Evolutionary conservation across 148 eudicot genomes (phyloP).

Genomic region (Rhododendron henanense): DNA sequence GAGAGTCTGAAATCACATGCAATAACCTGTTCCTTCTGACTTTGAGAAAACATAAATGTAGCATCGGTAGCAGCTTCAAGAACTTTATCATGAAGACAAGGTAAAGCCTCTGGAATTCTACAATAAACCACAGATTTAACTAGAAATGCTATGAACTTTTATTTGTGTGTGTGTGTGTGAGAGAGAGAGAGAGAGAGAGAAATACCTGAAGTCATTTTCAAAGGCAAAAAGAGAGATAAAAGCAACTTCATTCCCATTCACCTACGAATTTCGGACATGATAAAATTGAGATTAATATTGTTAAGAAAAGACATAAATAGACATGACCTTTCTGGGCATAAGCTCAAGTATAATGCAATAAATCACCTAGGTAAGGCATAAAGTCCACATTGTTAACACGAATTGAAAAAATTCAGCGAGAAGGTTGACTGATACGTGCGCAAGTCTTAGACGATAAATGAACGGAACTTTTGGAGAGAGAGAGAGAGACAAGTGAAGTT

Average conservation of each 20-base stretch:
- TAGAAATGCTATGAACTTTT: neutral
- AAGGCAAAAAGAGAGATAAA: slow-evolving; percentile 67
- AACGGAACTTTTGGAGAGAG: neutral
- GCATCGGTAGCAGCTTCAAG: slow-evolving; percentile 66
- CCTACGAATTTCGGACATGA: slow-evolving; percentile 36
- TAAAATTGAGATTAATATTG: neutral
- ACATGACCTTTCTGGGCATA: neutral
- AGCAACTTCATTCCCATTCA: slow-evolving; percentile 84
- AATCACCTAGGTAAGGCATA: neutral
- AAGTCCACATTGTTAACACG: neutral
- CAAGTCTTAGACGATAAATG: neutral
- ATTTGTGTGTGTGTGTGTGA: neutral
- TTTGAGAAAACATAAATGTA: slow-evolving; percentile 37
- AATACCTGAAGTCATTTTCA: slow-evolving; percentile 82
- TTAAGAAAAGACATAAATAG: neutral
- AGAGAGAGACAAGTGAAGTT: neutral
- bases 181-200: slow-evolving; percentile 24
- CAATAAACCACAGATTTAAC: slow-evolving; percentile 2
- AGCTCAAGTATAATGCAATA: neutral
- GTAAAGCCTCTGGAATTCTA: slow-evolving; percentile 75
- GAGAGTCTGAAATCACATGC: slow-evolving; percentile 16
- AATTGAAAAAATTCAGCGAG: neutral
- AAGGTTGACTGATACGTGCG: neutral
- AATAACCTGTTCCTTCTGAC: slow-evolving; percentile 56
- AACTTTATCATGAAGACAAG: slow-evolving; percentile 74